A percentile compares a stretch with the other conserved stretches of the same genome.
Evolutionary conservation across 1,284 basidiomycete genomes (phyloP).

Genomic region (Xerocomus nothofagi): DNA sequence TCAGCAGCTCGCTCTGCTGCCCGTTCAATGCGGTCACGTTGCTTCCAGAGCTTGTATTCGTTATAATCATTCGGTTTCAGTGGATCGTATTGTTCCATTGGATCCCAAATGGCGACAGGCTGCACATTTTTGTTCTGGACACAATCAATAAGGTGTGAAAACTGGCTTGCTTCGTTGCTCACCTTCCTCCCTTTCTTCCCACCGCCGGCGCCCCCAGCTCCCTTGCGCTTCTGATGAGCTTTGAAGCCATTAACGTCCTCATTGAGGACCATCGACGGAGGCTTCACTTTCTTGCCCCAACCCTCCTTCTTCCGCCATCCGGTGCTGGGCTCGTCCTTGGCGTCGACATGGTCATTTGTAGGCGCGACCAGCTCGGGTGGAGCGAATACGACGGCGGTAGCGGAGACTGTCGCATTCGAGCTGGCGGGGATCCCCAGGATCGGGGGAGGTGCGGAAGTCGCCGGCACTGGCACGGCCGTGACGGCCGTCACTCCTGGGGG

Average conservation of each 20-base stretch:
- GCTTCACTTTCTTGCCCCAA: constrained; percentile 85
- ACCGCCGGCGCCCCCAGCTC: constrained; percentile 36
- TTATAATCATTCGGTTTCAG: constrained; percentile 83
- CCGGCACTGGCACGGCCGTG: constrained; percentile 31
- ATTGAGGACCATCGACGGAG: constrained; percentile 84
- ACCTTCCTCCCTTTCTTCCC: constrained; percentile 69
- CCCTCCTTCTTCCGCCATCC: constrained; percentile 44
- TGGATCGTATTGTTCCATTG: constrained; percentile 76
- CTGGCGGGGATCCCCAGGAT: constrained; percentile 13
- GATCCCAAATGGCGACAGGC: constrained; percentile 65
- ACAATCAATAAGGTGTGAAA: background rate
- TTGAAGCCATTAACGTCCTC: constrained; percentile 87
- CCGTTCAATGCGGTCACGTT: constrained; percentile 69
- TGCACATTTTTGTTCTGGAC: constrained; percentile 61
- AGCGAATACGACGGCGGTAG: constrained; percentile 72
- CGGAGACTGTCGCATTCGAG: constrained; percentile 45
- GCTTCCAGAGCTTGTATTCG: constrained; percentile 78
- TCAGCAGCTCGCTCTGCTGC: constrained; percentile 62
- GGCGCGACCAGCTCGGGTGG: constrained; percentile 56
- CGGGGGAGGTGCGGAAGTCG: constrained; percentile 17
- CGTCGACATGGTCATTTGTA: constrained; percentile 29
- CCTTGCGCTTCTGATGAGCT: constrained; percentile 47
- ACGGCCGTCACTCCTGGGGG: constrained; percentile 57
- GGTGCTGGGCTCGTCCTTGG: constrained; percentile 20
- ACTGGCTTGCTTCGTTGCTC: constrained; percentile 18